Evolutionary conservation across 345 rosid species (phyloP).

Genomic region (Boechera retrofracta): DNA sequence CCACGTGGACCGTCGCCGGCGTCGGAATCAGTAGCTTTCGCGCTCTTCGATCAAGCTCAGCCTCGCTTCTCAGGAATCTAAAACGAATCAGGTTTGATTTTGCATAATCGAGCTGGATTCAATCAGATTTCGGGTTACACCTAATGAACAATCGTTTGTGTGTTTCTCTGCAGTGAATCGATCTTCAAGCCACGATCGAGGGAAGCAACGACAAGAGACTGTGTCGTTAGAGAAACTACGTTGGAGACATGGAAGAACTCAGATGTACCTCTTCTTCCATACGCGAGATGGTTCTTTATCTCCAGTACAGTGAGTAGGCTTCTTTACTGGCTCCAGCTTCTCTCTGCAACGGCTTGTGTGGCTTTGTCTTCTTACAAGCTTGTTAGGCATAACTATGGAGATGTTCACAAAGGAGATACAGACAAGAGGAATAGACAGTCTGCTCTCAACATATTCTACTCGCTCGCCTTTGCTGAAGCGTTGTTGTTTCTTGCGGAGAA

Average conservation of each 20-base stretch:
- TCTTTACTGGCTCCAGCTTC: slow-evolving; percentile 89
- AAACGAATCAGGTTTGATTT: slow-evolving; percentile 40
- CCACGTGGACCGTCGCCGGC: slow-evolving; percentile 80
- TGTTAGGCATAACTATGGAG: slow-evolving; percentile 74
- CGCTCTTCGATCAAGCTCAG: slow-evolving; percentile 63
- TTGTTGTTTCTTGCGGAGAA: slow-evolving; percentile 79
- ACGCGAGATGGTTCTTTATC: slow-evolving; percentile 75
- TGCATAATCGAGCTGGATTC: not conserved
- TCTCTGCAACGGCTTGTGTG: slow-evolving; percentile 78
- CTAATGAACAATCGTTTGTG: not conserved
- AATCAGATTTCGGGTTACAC: not conserved
- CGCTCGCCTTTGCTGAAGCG: slow-evolving; percentile 86
- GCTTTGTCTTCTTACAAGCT: slow-evolving; percentile 74
- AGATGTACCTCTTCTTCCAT: slow-evolving; percentile 84
- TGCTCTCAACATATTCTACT: slow-evolving; percentile 76
- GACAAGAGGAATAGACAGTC: slow-evolving; percentile 77
- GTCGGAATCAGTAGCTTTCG: slow-evolving; percentile 79
- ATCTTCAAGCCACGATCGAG: slow-evolving; percentile 41
- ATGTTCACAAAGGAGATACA: slow-evolving; percentile 69
- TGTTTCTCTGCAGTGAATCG: slow-evolving; percentile 24
- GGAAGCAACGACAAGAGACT: slow-evolving; percentile 36
- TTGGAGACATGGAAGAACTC: slow-evolving; percentile 64
- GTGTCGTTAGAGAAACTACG: slow-evolving; percentile 26
- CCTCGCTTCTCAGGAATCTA: slow-evolving; percentile 41
- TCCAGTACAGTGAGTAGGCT: slow-evolving; percentile 71